Evolutionary conservation across 2,329 filamentous ascomycete species (phyloP).

Genomic region (Cercospora beticola): DNA sequence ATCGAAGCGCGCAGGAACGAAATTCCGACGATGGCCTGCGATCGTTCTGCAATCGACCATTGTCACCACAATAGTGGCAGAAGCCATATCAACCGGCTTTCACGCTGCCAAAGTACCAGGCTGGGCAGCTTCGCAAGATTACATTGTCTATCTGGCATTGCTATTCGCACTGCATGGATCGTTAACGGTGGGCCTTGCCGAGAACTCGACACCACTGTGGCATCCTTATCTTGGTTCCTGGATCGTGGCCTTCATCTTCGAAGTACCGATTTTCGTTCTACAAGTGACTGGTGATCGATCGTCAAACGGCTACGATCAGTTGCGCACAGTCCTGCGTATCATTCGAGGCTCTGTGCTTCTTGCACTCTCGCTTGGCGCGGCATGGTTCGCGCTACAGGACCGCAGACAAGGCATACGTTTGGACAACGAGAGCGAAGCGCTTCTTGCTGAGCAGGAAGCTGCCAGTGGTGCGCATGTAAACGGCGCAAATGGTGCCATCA

Average conservation of each 20-base stretch:
- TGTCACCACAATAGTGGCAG: slow-evolving; percentile 24
- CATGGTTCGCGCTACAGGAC: slow-evolving; percentile 22
- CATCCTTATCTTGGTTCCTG: slow-evolving; percentile 34
- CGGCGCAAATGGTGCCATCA: slow-evolving; percentile 10
- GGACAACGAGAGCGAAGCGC: slow-evolving; percentile 30
- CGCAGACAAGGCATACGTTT: slow-evolving; percentile 18
- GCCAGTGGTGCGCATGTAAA: background rate
- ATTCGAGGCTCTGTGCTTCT: slow-evolving; percentile 22
- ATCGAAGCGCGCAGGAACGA: slow-evolving; percentile 18
- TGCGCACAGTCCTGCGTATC: slow-evolving; percentile 20
- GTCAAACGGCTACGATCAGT: slow-evolving; percentile 17
- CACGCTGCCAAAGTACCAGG: slow-evolving; percentile 21
- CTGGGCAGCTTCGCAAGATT: slow-evolving; percentile 27
- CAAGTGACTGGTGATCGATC: slow-evolving; percentile 8
- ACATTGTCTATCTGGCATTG: slow-evolving; percentile 28
- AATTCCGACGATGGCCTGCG: slow-evolving; percentile 22
- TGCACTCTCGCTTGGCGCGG: slow-evolving; percentile 16
- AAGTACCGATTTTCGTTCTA: slow-evolving; percentile 28
- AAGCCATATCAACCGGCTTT: slow-evolving; percentile 22
- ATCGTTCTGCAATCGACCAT: slow-evolving; percentile 23
- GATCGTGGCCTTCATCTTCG: slow-evolving; percentile 26
- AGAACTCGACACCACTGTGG: slow-evolving; percentile 32
- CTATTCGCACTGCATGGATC: slow-evolving; percentile 26
- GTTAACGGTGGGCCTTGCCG: slow-evolving; percentile 28
- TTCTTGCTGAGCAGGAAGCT: slow-evolving; percentile 16